These are phyloP conservation scores for Carex littledalei DNA, from an alignment of 176 grass and related monocot species.

Conservation along the genomic window DNA sequence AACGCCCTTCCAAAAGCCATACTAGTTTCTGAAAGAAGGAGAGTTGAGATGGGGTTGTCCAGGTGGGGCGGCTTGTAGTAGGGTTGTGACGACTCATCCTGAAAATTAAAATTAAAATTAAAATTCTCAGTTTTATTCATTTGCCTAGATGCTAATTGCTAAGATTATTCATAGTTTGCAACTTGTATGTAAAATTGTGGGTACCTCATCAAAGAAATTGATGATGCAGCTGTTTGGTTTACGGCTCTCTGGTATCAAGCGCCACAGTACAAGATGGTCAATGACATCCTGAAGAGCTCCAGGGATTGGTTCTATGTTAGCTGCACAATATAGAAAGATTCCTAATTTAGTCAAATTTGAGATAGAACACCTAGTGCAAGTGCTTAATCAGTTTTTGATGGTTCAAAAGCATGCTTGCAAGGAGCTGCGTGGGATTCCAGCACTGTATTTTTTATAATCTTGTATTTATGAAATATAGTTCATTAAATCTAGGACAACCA, in stretches of 20 bases:
- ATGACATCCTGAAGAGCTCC: constrained; percentile 74
- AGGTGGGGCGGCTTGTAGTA: constrained; percentile 97
- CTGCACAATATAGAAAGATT: constrained; percentile 36
- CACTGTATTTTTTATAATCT: background rate
- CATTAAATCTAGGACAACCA: constrained; percentile 25
- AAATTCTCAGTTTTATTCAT: background rate
- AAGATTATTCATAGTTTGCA: constrained; percentile 1
- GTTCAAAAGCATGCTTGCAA: background rate
- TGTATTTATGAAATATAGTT: constrained; percentile 12
- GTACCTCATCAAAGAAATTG: constrained; percentile 99
- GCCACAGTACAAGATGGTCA: constrained; percentile 95
- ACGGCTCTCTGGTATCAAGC: constrained; percentile 89
- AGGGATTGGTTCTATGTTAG: constrained; percentile 91
- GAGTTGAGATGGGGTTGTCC: constrained; percentile 94
- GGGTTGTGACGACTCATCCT: constrained; percentile 94
- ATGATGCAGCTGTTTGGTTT: constrained; percentile 94
- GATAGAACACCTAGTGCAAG: background rate
- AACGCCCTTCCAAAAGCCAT: constrained; percentile 91
- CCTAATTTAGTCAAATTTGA: background rate
- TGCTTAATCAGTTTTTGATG: background rate
- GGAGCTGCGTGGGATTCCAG: background rate
- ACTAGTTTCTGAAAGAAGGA: constrained; percentile 75
- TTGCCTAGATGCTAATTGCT: constrained; percentile 14
- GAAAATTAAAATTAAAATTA: constrained; percentile 19
- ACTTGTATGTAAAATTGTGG: background rate